Evolutionary conservation across 2,329 filamentous ascomycete species (phyloP), one percentile per base, ranked within the genome.

Genomic region (Ophiostoma ulmi): DNA sequence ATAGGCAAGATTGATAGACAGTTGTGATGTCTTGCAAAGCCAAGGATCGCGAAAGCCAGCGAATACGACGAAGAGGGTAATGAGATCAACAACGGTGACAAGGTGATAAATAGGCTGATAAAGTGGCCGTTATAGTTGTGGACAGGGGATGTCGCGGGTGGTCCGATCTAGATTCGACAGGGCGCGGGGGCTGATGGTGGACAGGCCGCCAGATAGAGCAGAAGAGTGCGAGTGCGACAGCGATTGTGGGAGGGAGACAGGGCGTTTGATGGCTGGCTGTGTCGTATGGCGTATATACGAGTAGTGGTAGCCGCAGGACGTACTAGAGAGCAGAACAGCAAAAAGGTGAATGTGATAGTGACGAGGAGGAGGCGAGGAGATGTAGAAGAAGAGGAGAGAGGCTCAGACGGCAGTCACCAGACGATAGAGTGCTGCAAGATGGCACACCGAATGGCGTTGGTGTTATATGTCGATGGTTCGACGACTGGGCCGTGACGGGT

Each of bases 91-190:
- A 10, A 48, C 6, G 17, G 14, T n/a, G 48, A 22, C 48, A 26
- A 31, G 10, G 10, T 31, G 55, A 5, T 5, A 61, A 11, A 61
- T 13, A 31, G 55, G 13, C 26, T 14, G 55, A 4, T 61, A 10
- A 6, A 55, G n/a, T 22, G 14, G 58, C 58, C 22, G 58, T 17
- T 26, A 26, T 36, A 22, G 58, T 20, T 17, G 55, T n/a, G n/a
- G 61, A 61, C 61, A 65, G 61, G 61, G 61, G 22, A 63, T 63
- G 61, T 65, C 7, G 61, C 39, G 61, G 61, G 61, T 65, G 61
- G 61, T 65, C 20, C 61, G 61, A 65, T 65, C 3, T 38, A 38
- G 14, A 65, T 36, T 38, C 17, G 61, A 65, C 31, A 63, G 58
- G 31, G 61, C 61, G 48, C 48, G 48, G 48, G 48, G 48, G n/a